Percentiles rank a stretch among this genome's conserved stretches.
phyloP scores from a whole-genome alignment of 768 basidiomycete species.

The Vararia minispora region DNA sequence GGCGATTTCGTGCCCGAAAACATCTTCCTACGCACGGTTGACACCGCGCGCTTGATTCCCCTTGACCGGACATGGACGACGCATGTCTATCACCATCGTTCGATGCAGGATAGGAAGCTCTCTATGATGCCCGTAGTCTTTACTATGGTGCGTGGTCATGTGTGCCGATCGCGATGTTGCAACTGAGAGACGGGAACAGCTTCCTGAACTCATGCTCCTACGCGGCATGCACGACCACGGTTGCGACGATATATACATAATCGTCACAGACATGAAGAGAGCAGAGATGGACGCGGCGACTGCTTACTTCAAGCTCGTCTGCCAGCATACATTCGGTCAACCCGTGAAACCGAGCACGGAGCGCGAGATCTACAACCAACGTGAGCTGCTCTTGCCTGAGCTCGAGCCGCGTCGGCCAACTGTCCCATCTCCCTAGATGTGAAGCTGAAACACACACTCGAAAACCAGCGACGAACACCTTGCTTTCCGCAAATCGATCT shows the following conservation, averaged over 20 bases:
- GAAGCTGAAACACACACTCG: conserved; percentile 55
- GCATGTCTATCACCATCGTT: conserved; percentile 68
- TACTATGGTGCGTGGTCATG: conserved; percentile 47
- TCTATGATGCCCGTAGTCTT: conserved; percentile 76
- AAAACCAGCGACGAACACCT: conserved; percentile 59
- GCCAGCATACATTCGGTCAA: conserved; percentile 50
- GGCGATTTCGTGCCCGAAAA: conserved; percentile 73
- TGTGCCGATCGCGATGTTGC: too few species aligned
- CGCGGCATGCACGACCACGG: conserved; percentile 74
- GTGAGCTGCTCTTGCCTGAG: conserved; percentile 29
- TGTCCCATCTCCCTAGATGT: conserved; percentile 32
- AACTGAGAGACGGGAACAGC: conserved; percentile 33
- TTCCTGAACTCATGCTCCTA: conserved; percentile 70
- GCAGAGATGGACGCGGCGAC: conserved; percentile 76
- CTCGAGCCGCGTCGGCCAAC: neutral
- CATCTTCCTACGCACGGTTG: conserved; percentile 69
- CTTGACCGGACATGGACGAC: conserved; percentile 77
- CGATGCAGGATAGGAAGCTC: conserved; percentile 60
- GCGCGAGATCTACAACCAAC: conserved; percentile 57
- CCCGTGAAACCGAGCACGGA: conserved; percentile 57
- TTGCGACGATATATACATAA: conserved; percentile 69
- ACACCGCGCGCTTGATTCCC: conserved; percentile 67
- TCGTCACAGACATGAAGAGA: conserved; percentile 69
- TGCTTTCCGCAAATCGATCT: conserved; percentile 80
- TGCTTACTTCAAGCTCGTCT: conserved; percentile 69